Conservation (phyloP, 2,329 filamentous ascomycete genomes). For the Exophiala lecanii-corni region DNA sequence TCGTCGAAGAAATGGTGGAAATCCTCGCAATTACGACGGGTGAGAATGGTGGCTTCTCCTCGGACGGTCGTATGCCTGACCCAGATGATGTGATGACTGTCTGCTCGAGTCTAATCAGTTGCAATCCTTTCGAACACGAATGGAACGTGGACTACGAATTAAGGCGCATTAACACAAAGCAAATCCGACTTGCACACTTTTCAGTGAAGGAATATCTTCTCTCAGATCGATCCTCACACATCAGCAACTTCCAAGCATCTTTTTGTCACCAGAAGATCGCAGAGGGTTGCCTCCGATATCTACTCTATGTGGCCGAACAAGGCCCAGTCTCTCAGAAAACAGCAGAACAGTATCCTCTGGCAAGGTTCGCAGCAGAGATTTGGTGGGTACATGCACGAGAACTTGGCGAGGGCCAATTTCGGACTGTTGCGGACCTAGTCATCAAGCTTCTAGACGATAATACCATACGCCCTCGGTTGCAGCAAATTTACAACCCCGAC, state of each 20-base stretch:
- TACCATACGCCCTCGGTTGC: no score
- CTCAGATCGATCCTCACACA: constrained; percentile 5
- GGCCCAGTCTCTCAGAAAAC: constrained; percentile 6
- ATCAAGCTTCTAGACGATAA: no score
- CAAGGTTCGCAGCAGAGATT: constrained; percentile 5
- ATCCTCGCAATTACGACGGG: constrained; percentile 12
- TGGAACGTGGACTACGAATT: background rate
- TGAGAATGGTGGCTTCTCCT: constrained; percentile 9
- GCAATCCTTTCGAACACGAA: constrained; percentile 5
- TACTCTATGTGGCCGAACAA: constrained; percentile 4
- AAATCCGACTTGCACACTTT: constrained; percentile 25
- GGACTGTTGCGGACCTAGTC: no score
- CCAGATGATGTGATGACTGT: constrained; percentile 20
- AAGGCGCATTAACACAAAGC: background rate
- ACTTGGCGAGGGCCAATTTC: no score
- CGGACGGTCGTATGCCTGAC: constrained; percentile 12
- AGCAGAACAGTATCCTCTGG: constrained; percentile 3
- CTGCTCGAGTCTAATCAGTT: constrained; percentile 23
- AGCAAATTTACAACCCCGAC: no score
- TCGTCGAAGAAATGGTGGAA: constrained; percentile 11
- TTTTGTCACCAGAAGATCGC: constrained; percentile 10
- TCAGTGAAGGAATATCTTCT: constrained; percentile 28
- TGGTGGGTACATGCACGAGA: constrained; percentile 11
- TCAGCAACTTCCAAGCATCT: background rate
- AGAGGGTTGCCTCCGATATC: constrained; percentile 11